Percentiles rank a stretch among this genome's conserved stretches.
phyloP scores from a whole-genome alignment of 148 eudicot species.

The Amaranthus palmeri region DNA sequence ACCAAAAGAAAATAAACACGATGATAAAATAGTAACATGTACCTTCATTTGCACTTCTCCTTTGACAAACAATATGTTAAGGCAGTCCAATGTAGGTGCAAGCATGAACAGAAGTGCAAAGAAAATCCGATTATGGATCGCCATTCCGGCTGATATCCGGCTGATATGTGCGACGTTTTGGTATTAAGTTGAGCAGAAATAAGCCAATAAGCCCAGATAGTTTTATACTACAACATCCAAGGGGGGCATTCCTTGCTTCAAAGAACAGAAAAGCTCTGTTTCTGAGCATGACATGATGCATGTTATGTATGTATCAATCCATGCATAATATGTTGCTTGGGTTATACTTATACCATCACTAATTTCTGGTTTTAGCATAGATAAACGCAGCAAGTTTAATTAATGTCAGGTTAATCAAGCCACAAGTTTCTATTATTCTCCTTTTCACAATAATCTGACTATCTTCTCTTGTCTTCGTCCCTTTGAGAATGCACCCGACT shows the following conservation, averaged over 20 bases:
- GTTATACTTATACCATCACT: slow-evolving; percentile 8
- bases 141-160: slow-evolving; percentile 16
- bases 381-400: background rate
- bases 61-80: slow-evolving; percentile 9
- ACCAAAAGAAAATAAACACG: no score
- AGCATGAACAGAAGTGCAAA: slow-evolving; percentile 12
- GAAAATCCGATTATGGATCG: background rate
- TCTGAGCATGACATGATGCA: slow-evolving; percentile 1
- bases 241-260: slow-evolving; percentile 31
- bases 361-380: background rate
- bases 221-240: background rate
- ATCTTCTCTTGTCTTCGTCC: no score
- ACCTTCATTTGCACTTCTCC: slow-evolving; percentile 30
- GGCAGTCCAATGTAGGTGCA: slow-evolving; percentile 17
- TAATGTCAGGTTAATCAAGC: background rate
- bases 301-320: background rate
- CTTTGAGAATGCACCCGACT: no score
- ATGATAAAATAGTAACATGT: background rate
- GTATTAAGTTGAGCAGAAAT: background rate
- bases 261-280: slow-evolving; percentile 18
- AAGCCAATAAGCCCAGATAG: background rate
- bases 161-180: background rate
- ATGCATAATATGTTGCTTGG: slow-evolving; percentile 6
- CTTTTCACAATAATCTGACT: background rate
- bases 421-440: slow-evolving; percentile 2